Percentiles rank a stretch among this genome's conserved stretches.
These are phyloP conservation scores for Fomes fomentarius DNA, from an alignment of 1,284 basidiomycete species.

Conservation along the genomic window DNA sequence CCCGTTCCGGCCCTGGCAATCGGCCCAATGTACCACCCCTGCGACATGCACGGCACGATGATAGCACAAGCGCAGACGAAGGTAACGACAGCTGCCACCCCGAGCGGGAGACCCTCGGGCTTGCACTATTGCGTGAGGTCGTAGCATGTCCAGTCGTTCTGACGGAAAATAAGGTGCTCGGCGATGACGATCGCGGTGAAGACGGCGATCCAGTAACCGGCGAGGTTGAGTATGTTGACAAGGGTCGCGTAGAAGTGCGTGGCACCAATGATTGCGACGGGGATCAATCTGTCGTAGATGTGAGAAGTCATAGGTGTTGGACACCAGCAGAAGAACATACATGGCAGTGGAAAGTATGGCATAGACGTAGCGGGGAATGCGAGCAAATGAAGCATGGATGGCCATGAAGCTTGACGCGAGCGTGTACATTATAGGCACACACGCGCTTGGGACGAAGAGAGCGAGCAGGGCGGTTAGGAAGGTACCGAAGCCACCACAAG, in stretches of 20 bases:
- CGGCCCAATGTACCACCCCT: slow-evolving; percentile 59
- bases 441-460: slow-evolving; percentile 54
- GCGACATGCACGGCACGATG: slow-evolving; percentile 63
- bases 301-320: too few relatives aligned
- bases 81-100: slow-evolving; percentile 52
- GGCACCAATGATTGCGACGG: slow-evolving; percentile 61
- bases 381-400: slow-evolving; percentile 54
- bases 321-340: too few relatives aligned
- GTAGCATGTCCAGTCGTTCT: slow-evolving; percentile 37
- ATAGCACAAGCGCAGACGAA: slow-evolving; percentile 52
- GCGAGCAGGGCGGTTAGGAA: slow-evolving; percentile 64
- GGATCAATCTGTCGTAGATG: slow-evolving; percentile 50
- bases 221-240: slow-evolving; percentile 57
- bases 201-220: slow-evolving; percentile 63
- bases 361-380: slow-evolving; percentile 75
- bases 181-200: slow-evolving; percentile 56
- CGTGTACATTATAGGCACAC: slow-evolving; percentile 80
- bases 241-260: slow-evolving; percentile 61
- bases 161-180: slow-evolving; percentile 63
- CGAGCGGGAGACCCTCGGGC: slow-evolving; percentile 43
- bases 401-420: slow-evolving; percentile 78
- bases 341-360: slow-evolving; percentile 75
- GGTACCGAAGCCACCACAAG: slow-evolving; percentile 55
- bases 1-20: slow-evolving; percentile 52
- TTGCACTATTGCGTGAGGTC: slow-evolving; percentile 45